Conservation (phyloP, 2,329 filamentous ascomycete species). For the Penicillium nordicum region DNA sequence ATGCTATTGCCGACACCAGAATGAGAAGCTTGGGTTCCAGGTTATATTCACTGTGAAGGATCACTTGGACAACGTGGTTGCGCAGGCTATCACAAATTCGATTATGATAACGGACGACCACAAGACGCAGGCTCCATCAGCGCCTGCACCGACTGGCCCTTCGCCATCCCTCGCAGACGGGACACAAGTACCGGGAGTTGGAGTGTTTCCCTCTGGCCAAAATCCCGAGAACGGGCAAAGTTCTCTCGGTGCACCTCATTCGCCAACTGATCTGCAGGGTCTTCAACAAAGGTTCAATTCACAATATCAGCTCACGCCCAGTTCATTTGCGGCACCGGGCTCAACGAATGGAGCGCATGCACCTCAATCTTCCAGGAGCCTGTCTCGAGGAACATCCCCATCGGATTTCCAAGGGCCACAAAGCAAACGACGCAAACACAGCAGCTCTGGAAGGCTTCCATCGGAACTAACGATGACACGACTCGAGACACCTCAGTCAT, state of each 20-base stretch:
- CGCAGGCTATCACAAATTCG: constrained; percentile 78
- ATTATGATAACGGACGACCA: constrained; percentile 99
- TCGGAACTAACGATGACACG: constrained; percentile 77
- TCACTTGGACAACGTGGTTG: constrained; percentile 68
- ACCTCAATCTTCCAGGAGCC: constrained; percentile 56
- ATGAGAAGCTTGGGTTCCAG: constrained; percentile 85
- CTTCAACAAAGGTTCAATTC: constrained; percentile 53
- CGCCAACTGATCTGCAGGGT: constrained; percentile 58
- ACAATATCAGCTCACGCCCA: constrained; percentile 39
- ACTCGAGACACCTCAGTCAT: constrained; percentile 58
- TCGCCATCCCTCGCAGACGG: constrained; percentile 37
- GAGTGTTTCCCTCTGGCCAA: constrained; percentile 41
- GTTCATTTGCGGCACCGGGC: constrained; percentile 40
- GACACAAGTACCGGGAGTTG: constrained; percentile 42
- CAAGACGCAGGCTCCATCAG: constrained; percentile 67
- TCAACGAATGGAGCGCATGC: constrained; percentile 39
- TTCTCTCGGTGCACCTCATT: constrained; percentile 31
- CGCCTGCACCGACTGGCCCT: constrained; percentile 32
- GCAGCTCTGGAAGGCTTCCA: constrained; percentile 65
- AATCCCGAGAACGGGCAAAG: constrained; percentile 30
- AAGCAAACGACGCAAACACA: constrained; percentile 80
- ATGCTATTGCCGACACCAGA: constrained; percentile 93
- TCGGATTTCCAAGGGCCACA: constrained; percentile 60
- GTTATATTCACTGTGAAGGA: constrained; percentile 96
- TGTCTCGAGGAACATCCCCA: constrained; percentile 74